Percentiles rank a stretch among this genome's conserved stretches.
phyloP scores from a whole-genome alignment of 2,329 filamentous ascomycete species.

The Geosmithia putterillii region DNA sequence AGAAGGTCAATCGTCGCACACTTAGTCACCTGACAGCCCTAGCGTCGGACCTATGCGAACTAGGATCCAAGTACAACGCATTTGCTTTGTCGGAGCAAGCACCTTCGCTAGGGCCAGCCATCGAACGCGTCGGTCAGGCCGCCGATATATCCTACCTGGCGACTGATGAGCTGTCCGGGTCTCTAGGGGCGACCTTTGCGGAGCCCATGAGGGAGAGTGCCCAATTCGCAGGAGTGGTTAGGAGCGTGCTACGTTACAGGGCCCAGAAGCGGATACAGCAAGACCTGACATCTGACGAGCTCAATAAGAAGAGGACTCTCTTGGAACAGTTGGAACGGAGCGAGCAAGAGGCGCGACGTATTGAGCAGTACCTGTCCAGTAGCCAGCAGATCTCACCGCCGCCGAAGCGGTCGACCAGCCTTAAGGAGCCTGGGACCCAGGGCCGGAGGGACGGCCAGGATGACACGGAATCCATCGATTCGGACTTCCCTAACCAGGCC shows the following conservation, averaged over 20 bases:
- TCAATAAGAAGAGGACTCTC: conserved; percentile 72
- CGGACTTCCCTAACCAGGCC: conserved; percentile 85
- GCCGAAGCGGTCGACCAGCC: conserved; percentile 50
- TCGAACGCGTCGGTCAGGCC: conserved; percentile 88
- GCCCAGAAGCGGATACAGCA: conserved; percentile 92
- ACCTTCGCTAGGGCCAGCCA: conserved; percentile 76
- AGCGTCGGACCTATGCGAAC: conserved; percentile 78
- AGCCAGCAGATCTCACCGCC: conserved; percentile 54
- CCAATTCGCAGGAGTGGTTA: conserved; percentile 90
- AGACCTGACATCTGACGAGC: conserved; percentile 90
- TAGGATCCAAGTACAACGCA: conserved; percentile 92
- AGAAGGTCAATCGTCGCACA: conserved; percentile 88
- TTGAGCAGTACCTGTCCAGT: conserved; percentile 80
- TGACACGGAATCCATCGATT: conserved; percentile 85
- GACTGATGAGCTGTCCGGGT: conserved; percentile 79
- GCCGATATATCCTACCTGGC: conserved; percentile 94
- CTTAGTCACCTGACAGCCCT: conserved; percentile 75
- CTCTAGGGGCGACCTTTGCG: conserved; percentile 85
- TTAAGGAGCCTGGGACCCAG: conserved; percentile 35
- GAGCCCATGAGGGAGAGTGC: conserved; percentile 97
- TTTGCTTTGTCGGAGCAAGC: conserved; percentile 93
- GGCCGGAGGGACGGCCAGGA: conserved; percentile 48
- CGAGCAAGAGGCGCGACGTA: conserved; percentile 82
- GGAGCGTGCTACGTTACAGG: conserved; percentile 76
- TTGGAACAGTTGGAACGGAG: conserved; percentile 87